Conservation (phyloP, 129 eudicot species). For the Helianthus tuberosus region DNA sequence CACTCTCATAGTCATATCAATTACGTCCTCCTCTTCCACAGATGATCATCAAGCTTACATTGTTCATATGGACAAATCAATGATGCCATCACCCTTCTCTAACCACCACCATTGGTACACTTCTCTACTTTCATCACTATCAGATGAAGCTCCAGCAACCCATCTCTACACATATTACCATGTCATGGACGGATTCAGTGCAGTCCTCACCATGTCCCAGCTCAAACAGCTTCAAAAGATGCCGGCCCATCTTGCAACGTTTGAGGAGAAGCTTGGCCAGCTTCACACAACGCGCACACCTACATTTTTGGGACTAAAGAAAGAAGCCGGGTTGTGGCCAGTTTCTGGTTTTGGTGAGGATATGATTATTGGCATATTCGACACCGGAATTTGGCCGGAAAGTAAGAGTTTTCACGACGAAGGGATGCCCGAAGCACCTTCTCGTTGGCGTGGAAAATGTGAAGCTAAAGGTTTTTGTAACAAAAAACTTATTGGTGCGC, state of each 20-base stretch:
- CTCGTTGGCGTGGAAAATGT: slow-evolving; percentile 55
- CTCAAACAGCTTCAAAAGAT: slow-evolving; percentile 29
- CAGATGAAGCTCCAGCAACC: slow-evolving; percentile 23
- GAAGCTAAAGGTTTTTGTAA: slow-evolving; percentile 44
- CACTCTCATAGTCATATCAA: slow-evolving; percentile 8
- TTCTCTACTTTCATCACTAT: slow-evolving; percentile 46
- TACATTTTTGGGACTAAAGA: slow-evolving; percentile 39
- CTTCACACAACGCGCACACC: slow-evolving; percentile 53
- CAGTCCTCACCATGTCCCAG: slow-evolving; percentile 36
- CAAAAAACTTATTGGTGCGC: slow-evolving; percentile 50
- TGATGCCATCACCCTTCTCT: slow-evolving; percentile 45
- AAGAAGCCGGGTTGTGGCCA: slow-evolving; percentile 45
- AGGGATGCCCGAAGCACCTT: slow-evolving; percentile 50
- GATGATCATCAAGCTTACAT: slow-evolving; percentile 42
- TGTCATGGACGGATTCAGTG: slow-evolving; percentile 48
- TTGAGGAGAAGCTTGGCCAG: slow-evolving; percentile 44
- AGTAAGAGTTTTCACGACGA: slow-evolving; percentile 47
- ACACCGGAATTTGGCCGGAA: slow-evolving; percentile 62
- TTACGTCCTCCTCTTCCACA: slow-evolving; percentile 28
- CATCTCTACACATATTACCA: slow-evolving; percentile 55
- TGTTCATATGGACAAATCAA: slow-evolving; percentile 53
- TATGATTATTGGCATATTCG: slow-evolving; percentile 47
- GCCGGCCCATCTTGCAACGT: slow-evolving; percentile 38
- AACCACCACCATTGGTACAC: slow-evolving; percentile 51
- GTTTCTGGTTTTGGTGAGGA: slow-evolving; percentile 45